These are phyloP conservation scores for Noccaea bulbosa DNA, from an alignment of 345 rosid species.

Conservation along the genomic window DNA sequence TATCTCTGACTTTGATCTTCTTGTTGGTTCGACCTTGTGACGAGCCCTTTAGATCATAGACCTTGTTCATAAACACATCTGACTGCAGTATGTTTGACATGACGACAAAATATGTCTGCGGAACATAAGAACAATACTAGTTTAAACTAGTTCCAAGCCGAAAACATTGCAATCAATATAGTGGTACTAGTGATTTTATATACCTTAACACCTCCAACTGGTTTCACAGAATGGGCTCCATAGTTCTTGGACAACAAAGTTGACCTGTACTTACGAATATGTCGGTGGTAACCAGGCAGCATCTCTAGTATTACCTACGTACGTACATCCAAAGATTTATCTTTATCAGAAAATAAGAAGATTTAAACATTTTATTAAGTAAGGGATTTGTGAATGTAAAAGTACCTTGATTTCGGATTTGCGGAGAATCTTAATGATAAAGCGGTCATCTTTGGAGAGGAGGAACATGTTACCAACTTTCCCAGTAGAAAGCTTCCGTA, in stretches of 20 bases:
- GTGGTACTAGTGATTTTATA: background rate
- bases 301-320: slow-evolving; percentile 49
- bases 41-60: slow-evolving; percentile 68
- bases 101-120: slow-evolving; percentile 66
- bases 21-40: slow-evolving; percentile 51
- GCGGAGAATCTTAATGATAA: slow-evolving; percentile 49
- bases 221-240: slow-evolving; percentile 59
- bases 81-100: slow-evolving; percentile 47
- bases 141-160: too few species aligned
- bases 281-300: slow-evolving; percentile 54
- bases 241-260: slow-evolving; percentile 50
- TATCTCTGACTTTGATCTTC: slow-evolving; percentile 48
- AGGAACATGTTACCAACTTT: slow-evolving; percentile 52
- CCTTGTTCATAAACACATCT: slow-evolving; percentile 44
- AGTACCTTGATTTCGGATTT: slow-evolving; percentile 65
- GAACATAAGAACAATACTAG: too few species aligned
- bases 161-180: too few species aligned
- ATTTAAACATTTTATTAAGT: background rate
- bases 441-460: slow-evolving; percentile 49
- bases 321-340: background rate
- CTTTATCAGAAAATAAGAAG: background rate
- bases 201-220: slow-evolving; percentile 62
- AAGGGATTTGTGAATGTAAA: background rate
- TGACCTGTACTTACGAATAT: slow-evolving; percentile 45
- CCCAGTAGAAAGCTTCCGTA: slow-evolving; percentile 47